Base-by-base conservation (phyloP, 441 rosid species). In the Gossypium lobatum region DNA sequence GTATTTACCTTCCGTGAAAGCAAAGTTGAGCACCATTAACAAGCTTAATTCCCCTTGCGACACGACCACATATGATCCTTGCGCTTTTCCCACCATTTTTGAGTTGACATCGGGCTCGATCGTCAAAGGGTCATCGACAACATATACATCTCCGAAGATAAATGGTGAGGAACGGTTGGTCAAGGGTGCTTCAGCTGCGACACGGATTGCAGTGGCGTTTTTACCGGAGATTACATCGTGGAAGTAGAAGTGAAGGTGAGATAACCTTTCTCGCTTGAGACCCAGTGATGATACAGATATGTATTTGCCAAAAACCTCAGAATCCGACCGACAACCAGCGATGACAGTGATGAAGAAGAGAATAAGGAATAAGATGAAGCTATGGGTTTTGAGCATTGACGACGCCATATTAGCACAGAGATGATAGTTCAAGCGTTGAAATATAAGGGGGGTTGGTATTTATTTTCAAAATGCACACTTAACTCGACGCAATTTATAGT, bases 161-260 rank as follows among this genome's bases (percentile, higher is more conserved):
- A 34, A 34, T 34, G 39, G 91, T 76, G 14, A 64, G 10, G 0
- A 85, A 1, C 48, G 53, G 75, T 81, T 85, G 3, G 91, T 80
- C 50, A 2, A 23, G 53, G 81, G 14, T 1, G 92, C 87, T 11
- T 67, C 8, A 42, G 80, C 79, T 3, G 58, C 4, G 23, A 90
- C 74, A 13, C 14, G 61, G 60, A 85, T 73, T 6, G 94, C 83
- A 1, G 87, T 88, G 1, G 89, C 83, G 74, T 87, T 82, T 13
- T 45, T 60, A 6, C 91, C 96, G 62, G 83, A 74, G n/a, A 85
- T 71, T 0, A 83, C 81, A 87, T 92, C 93, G 74, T 88, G 97
- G 86, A 89, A 85, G 78, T 84, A 92, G 82, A 88, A 88, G 76
- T 84, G 93, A 76, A 90, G 87, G 79, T 59, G 37, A 10, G 16